Base-by-base conservation (phyloP, 2,329 filamentous ascomycete genomes). In the Zasmidium angulare region DNA sequence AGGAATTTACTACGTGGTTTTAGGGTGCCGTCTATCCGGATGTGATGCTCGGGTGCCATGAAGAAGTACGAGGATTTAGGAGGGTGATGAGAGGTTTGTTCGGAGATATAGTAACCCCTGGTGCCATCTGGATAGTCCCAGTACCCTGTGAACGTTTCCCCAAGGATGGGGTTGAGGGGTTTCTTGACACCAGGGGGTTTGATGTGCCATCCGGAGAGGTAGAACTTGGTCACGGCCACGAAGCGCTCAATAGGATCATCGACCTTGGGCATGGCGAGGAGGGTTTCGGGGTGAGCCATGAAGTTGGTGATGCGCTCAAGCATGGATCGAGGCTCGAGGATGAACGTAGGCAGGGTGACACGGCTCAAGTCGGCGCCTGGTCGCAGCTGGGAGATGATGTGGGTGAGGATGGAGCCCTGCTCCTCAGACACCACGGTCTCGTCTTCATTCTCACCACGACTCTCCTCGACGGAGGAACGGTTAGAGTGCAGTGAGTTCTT, bases 51-150 rank as follows among this genome's bases (percentile, higher is more conserved):
- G 1, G 95, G 95, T 0, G 91, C 93, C 88, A 96, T 93, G 79
- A 96, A 99, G 76, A 99, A 99, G 80, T 99, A 99, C 77, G 92
- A 96, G 50, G 93, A 98, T 79, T 99, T 99, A 24, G 95, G 95
- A 29, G 95, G 95, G 72, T 99, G 95, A 75, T 99, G 95, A 24
- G 93, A 98, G 1, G 95, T 99, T 77, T 99, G 95, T 77, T 99
- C 95, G 50, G 93, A 87, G 68, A 99, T 91, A 78, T 99, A 99
- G 79, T 96, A 99, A 63, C 90, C 93, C 66, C 86, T 87, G 29
- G 91, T 96, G 19, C 87, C 82, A 75, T 96, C 89, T 14, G 88
- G 84, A 59, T 75, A 75, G 67, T 97, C 90, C 95, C 95, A 99
- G 76, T 95, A 97, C 76, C 93, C 93, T 54, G 91, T 93, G 73